A percentile compares a stretch with the other conserved stretches of the same genome.
Conservation (phyloP, 2,329 filamentous ascomycete genomes). For the Neonectria coccinea region DNA sequence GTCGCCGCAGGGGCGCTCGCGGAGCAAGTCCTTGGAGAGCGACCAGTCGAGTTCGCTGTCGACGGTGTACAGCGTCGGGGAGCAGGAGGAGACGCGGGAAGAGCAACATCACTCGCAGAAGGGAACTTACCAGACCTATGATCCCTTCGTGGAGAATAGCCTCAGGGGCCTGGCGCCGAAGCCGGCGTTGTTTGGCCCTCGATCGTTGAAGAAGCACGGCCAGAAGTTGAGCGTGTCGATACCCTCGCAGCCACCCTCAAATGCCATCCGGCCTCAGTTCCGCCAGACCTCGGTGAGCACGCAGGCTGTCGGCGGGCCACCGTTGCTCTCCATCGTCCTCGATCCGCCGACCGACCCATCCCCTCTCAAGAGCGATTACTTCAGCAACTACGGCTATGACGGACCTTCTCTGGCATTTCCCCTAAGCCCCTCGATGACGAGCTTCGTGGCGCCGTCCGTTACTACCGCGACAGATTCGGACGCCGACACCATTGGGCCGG, state of each 20-base stretch:
- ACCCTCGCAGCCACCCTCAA: constrained; percentile 24
- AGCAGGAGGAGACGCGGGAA: constrained; percentile 53
- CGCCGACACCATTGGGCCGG: constrained; percentile 31
- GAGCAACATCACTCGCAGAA: constrained; percentile 16
- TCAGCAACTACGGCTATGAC: constrained; percentile 30
- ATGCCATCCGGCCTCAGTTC: constrained; percentile 33
- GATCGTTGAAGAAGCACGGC: constrained; percentile 30
- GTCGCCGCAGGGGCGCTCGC: constrained; percentile 33
- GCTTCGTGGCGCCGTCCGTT: constrained; percentile 43
- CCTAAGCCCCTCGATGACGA: constrained; percentile 40
- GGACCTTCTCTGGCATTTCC: constrained; percentile 39
- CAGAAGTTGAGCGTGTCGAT: constrained; percentile 41
- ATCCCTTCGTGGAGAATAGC: constrained; percentile 50
- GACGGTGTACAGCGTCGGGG: constrained; percentile 67
- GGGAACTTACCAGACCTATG: constrained; percentile 31
- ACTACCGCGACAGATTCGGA: constrained; percentile 31
- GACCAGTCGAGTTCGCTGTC: constrained; percentile 66
- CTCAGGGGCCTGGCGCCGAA: constrained; percentile 8
- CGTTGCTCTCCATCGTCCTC: constrained; percentile 33
- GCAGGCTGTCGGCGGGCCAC: constrained; percentile 38
- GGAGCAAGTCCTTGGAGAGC: constrained; percentile 54
- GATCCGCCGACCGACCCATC: constrained; percentile 36
- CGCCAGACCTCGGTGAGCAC: constrained; percentile 41
- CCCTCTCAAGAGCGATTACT: constrained; percentile 27
- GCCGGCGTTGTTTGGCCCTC: constrained; percentile 35